Evolutionary conservation across 208 protist species (phyloP).

Genomic region (Crithidia bombi): DNA sequence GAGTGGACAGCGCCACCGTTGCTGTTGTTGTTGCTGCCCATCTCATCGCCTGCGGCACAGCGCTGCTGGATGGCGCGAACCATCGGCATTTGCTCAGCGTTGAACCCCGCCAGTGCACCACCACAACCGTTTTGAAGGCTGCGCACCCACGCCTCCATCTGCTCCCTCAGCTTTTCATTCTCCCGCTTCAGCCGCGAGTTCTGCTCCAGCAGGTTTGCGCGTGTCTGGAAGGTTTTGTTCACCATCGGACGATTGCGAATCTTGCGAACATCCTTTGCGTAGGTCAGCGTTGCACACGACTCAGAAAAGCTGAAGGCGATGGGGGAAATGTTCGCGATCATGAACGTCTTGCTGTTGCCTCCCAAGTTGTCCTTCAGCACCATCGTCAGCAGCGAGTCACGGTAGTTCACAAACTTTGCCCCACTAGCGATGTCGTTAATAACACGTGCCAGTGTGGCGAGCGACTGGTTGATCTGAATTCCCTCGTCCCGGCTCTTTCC

Average conservation of each 20-base stretch:
- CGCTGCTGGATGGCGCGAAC: slow-evolving; percentile 7
- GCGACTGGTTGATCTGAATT: slow-evolving; percentile 88
- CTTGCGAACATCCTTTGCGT: slow-evolving; percentile 69
- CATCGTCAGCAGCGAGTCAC: slow-evolving; percentile 94
- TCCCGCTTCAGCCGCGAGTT: slow-evolving; percentile 64
- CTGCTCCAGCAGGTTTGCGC: slow-evolving; percentile 71
- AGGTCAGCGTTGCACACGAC: slow-evolving; percentile 73
- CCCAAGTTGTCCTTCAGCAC: slow-evolving; percentile 89
- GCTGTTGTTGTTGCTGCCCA: neutral
- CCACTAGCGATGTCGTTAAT: slow-evolving; percentile 81
- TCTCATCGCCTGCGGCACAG: neutral
- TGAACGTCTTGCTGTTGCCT: slow-evolving; percentile 93
- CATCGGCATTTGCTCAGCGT: slow-evolving; percentile 6
- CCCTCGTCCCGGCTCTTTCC: slow-evolving; percentile 83
- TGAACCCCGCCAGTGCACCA: neutral
- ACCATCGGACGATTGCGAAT: slow-evolving; percentile 91
- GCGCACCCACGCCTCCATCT: slow-evolving; percentile 59
- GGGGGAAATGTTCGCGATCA: slow-evolving; percentile 92
- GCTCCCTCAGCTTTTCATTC: slow-evolving; percentile 66
- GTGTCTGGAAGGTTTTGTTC: slow-evolving; percentile 92
- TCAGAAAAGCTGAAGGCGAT: slow-evolving; percentile 73
- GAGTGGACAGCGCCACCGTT: neutral
- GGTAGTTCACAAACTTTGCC: slow-evolving; percentile 91
- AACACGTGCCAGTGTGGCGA: slow-evolving; percentile 86
- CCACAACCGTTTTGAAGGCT: slow-evolving; percentile 15